Percentiles rank a stretch among this genome's conserved stretches.
These are phyloP conservation scores for Ustilago shanxiensis DNA, from an alignment of 1,284 basidiomycete genomes.

Conservation along the genomic window DNA sequence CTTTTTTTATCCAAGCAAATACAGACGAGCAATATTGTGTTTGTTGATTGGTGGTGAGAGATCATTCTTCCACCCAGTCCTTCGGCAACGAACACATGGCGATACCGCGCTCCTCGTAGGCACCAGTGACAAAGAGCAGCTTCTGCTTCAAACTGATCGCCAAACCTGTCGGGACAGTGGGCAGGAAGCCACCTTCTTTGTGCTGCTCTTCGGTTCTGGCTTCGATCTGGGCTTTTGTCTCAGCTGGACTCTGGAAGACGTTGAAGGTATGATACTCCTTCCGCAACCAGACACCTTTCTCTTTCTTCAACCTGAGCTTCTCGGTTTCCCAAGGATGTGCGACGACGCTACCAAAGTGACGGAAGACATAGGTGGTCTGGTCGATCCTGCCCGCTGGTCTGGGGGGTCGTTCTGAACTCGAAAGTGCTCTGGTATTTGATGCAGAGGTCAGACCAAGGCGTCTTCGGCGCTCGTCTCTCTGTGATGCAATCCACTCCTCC, in stretches of 20 bases:
- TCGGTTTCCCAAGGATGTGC: conserved; percentile 53
- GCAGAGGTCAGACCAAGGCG: conserved; percentile 21
- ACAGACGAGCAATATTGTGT: background rate
- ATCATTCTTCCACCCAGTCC: conserved; percentile 43
- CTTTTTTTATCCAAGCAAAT: conserved; percentile 5
- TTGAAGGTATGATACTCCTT: conserved; percentile 52
- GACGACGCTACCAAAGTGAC: conserved; percentile 38
- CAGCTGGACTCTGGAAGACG: conserved; percentile 37
- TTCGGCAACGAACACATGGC: conserved; percentile 47
- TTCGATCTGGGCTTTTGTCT: conserved; percentile 42
- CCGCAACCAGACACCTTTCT: conserved; percentile 39
- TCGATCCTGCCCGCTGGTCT: conserved; percentile 44
- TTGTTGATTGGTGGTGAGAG: background rate
- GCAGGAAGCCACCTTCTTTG: conserved; percentile 47
- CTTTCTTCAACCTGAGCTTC: conserved; percentile 37
- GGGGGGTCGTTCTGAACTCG: conserved; percentile 28
- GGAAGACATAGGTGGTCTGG: conserved; percentile 51
- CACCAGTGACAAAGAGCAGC: conserved; percentile 48
- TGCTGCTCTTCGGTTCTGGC: conserved; percentile 26
- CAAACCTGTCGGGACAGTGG: conserved; percentile 50
- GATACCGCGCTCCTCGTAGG: conserved; percentile 57
- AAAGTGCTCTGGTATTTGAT: background rate
- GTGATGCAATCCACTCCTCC: conserved; percentile 38
- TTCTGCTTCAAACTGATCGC: conserved; percentile 46
- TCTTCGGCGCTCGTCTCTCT: conserved; percentile 31